Evolutionary conservation across 164 flowering plant species (phyloP).

Genomic region (Berberis vulgaris): DNA sequence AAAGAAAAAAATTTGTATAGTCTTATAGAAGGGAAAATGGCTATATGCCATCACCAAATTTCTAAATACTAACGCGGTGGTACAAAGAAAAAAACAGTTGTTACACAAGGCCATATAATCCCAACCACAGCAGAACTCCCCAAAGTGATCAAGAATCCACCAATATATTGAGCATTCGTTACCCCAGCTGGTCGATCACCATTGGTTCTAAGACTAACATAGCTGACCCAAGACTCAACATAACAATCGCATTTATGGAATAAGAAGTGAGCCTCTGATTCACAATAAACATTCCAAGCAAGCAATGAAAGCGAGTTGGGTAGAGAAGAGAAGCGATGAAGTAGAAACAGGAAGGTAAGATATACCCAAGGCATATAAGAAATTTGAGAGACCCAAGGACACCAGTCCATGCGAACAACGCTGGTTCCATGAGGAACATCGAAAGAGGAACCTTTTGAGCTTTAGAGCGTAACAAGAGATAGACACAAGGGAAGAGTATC

Average conservation of each 20-base stretch:
- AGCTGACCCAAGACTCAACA: not conserved
- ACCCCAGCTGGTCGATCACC: not conserved
- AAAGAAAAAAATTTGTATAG: too few species aligned
- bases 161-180: not conserved
- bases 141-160: too few species aligned
- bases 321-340: not conserved
- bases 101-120: too few species aligned
- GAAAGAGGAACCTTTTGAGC: not conserved
- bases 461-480: not conserved
- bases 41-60: too few species aligned
- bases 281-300: not conserved
- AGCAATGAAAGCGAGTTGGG: not conserved
- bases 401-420: not conserved
- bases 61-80: too few species aligned
- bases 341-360: not conserved
- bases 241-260: not conserved
- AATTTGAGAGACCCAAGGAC: not conserved
- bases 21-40: too few species aligned
- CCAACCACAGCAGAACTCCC: too few species aligned
- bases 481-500: not conserved
- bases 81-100: too few species aligned
- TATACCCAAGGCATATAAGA: not conserved
- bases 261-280: not conserved
- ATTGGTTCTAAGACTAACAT: not conserved
- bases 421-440: not conserved